Percentiles rank a stretch among this genome's conserved stretches.
Conservation (phyloP, 148 eudicot species). For the Persicaria maculosa region DNA sequence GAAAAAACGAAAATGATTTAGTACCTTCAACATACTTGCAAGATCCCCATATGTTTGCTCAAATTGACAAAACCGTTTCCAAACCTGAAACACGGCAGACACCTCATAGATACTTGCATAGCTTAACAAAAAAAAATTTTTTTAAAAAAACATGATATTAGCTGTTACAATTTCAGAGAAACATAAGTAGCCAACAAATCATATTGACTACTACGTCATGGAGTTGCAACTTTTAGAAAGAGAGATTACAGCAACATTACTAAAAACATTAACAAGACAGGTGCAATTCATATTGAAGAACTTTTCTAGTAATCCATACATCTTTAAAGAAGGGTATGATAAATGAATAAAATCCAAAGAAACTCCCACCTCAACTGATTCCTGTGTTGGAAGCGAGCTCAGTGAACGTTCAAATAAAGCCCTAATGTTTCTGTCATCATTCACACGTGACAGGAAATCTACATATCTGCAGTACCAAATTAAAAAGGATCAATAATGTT, state of each 20-base stretch:
- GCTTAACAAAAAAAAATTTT: not conserved
- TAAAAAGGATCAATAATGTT: conserved; percentile 6
- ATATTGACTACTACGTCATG: not conserved
- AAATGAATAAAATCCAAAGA: not conserved
- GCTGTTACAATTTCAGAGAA: not conserved
- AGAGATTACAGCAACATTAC: not conserved
- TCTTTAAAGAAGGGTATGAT: not conserved
- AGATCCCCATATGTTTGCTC: conserved; percentile 99
- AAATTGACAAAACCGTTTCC: conserved; percentile 87
- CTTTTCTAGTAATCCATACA: not conserved
- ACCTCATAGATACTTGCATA: not conserved
- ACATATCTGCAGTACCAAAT: conserved; percentile 67
- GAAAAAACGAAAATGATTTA: conserved; percentile 5
- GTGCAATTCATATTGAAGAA: not conserved
- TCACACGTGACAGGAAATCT: conserved; percentile 87
- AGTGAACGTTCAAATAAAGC: conserved; percentile 97
- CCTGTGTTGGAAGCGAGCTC: conserved; percentile 87
- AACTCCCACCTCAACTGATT: conserved; percentile 70
- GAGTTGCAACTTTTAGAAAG: not conserved
- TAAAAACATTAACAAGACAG: too few relatives aligned
- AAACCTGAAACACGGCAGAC: conserved; percentile 39
- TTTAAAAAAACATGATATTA: not conserved
- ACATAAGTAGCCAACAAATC: not conserved
- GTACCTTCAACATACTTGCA: conserved; percentile 95
- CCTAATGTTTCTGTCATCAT: conserved; percentile 94